A percentile compares a stretch with the other conserved stretches of the same genome.
phyloP scores from a whole-genome alignment of 371 early-diverging fungal species.

The Mucor lusitanicus region DNA sequence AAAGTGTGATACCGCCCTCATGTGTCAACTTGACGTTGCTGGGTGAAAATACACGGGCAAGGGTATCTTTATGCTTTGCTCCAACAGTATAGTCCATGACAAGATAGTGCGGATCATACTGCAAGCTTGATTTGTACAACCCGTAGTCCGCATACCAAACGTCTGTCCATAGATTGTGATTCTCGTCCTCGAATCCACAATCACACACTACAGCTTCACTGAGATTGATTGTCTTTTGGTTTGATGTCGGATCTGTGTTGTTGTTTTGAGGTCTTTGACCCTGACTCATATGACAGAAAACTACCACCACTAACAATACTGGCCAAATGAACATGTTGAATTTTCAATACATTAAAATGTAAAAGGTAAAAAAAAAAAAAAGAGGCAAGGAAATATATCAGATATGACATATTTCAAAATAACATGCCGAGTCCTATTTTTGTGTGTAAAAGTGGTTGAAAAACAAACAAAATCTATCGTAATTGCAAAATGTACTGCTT shows the following conservation, averaged over 20 bases:
- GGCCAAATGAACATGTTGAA: background rate
- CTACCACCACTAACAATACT: background rate
- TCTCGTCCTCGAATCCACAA: conserved; percentile 47
- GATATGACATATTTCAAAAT: background rate
- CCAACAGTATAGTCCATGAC: conserved; percentile 41
- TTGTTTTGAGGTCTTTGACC: background rate
- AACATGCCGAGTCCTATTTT: background rate
- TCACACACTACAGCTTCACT: conserved; percentile 28
- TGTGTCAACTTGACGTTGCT: conserved; percentile 30
- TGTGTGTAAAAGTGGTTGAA: background rate
- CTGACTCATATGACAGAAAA: background rate
- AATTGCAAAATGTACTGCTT: background rate
- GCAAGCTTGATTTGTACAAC: conserved; percentile 21
- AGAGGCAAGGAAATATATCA: background rate
- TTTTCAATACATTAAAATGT: background rate
- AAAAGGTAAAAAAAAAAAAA: background rate
- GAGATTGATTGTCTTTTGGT: background rate
- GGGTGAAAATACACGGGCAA: conserved; percentile 37
- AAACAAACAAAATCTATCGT: background rate
- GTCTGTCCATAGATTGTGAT: conserved; percentile 32
- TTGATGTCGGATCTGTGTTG: background rate
- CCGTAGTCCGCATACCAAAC: conserved; percentile 45
- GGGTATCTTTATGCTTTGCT: conserved; percentile 28
- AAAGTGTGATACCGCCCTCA: conserved; percentile 23
- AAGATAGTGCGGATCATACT: conserved; percentile 31